Percentiles rank a stretch among this genome's conserved stretches.
These are phyloP conservation scores for Piloderma croceum DNA, from an alignment of 768 basidiomycete species.

Conservation along the genomic window DNA sequence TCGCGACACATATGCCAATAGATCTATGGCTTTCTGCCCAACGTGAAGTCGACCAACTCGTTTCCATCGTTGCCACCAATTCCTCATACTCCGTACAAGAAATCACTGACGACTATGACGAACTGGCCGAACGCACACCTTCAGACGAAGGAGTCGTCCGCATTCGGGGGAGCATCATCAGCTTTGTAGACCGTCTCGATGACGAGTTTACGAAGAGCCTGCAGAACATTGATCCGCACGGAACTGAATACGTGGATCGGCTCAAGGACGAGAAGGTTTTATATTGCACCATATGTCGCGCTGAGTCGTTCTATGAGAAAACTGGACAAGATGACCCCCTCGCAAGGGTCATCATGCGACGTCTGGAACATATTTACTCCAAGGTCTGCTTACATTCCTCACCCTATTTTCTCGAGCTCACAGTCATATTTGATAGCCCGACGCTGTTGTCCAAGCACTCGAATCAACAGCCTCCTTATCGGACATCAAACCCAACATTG, in stretches of 20 bases:
- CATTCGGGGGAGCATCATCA: slow-evolving; percentile 93
- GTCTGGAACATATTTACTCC: slow-evolving; percentile 96
- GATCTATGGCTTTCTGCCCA: slow-evolving; percentile 89
- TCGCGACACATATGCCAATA: slow-evolving; percentile 82
- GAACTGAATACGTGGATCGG: slow-evolving; percentile 97
- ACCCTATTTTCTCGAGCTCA: slow-evolving; percentile 3
- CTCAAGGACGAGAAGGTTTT: slow-evolving; percentile 93
- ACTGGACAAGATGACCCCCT: slow-evolving; percentile 72
- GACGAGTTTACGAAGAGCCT: slow-evolving; percentile 97
- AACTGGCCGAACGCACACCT: slow-evolving; percentile 77
- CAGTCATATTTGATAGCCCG: slow-evolving; percentile 55
- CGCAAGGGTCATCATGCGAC: slow-evolving; percentile 86
- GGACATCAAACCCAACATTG: slow-evolving; percentile 57
- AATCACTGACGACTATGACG: slow-evolving; percentile 86
- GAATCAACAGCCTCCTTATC: slow-evolving; percentile 62
- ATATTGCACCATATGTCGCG: slow-evolving; percentile 89
- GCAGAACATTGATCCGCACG: slow-evolving; percentile 98
- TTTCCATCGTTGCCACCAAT: slow-evolving; percentile 71
- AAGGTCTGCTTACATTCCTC: slow-evolving; percentile 53
- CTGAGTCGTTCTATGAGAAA: slow-evolving; percentile 87
- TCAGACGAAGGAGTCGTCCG: slow-evolving; percentile 70
- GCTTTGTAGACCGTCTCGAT: slow-evolving; percentile 91
- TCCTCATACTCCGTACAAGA: slow-evolving; percentile 81
- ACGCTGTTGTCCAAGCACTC: slow-evolving; percentile 85
- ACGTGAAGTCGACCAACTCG: slow-evolving; percentile 81